Base-by-base conservation (phyloP, 2,329 filamentous ascomycete genomes). In the Emergomyces africanus region DNA sequence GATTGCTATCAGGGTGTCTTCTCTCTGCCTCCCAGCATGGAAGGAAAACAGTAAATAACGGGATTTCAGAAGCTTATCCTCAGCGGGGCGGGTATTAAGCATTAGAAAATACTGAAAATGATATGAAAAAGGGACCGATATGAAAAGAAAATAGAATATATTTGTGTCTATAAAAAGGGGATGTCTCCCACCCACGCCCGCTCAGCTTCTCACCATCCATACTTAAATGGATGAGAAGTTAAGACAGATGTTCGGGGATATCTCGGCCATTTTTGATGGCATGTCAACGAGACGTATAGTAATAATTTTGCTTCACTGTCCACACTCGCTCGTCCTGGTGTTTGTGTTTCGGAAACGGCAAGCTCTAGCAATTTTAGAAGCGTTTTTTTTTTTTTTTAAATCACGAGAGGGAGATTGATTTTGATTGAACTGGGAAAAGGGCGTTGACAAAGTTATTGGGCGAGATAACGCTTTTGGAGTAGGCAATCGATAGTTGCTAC, bases 311-410 rank as follows among this genome's bases (percentile, higher is more conserved):
- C 79, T 81, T 80, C 78, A 72, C 68, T 77, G 77, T 81, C 79
- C 78, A 81, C 79, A 81, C 79, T 77, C 72, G 74, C 75, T 68
- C 77, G 75, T 74, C 77, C 77, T 78, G 71, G 71, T 72, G 67
- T 67, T 48, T 67, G 71, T 63, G 72, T 70, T 72, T 74, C 70
- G 76, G 69, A 73, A 73, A 76, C 74, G 78, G 73, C 77, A 74
- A 75, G 79, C 78, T 81, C 79, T 81, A 81, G 79, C 79, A 75
- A 75, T 71, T 74, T 70, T 71, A 74, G 75, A 77, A 78, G 75
- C 75, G 65, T 57, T 15, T 23, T 25, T 15, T 12, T n/a, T n/a
- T n/a, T n/a, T n/a, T n/a, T n/a, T n/a, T n/a, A n/a, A 12, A 48
- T 48, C 44, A 48, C 44, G 23, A 12, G 20, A 6, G 44, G 23